Conservation (phyloP, 768 basidiomycete genomes). For the Cyclocybe aegerita region DNA sequence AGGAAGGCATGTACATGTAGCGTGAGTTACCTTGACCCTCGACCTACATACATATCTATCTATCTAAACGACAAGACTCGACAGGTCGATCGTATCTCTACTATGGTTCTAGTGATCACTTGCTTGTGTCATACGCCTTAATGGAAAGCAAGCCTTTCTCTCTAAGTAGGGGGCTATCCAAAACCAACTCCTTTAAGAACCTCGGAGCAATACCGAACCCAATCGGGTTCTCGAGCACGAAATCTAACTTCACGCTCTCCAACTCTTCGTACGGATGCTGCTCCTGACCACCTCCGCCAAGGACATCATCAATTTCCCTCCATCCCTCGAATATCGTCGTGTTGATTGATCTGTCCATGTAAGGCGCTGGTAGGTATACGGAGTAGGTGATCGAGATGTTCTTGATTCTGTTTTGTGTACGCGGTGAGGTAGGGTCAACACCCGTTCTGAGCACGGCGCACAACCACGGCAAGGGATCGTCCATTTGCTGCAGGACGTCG, state of each 20-base stretch:
- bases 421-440: slow-evolving; percentile 9
- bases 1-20: too few species aligned
- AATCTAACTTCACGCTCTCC: slow-evolving; percentile 23
- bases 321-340: slow-evolving; percentile 24
- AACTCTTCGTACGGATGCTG: slow-evolving; percentile 19
- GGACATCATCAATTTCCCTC: slow-evolving; percentile 23
- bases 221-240: slow-evolving; percentile 29
- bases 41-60: too few species aligned
- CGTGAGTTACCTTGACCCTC: too few species aligned
- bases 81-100: too few species aligned
- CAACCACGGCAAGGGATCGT: slow-evolving; percentile 29
- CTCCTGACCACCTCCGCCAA: slow-evolving; percentile 13
- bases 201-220: slow-evolving; percentile 28
- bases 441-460: slow-evolving; percentile 22
- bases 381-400: slow-evolving; percentile 22
- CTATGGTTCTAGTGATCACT: background rate
- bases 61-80: too few species aligned
- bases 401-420: slow-evolving; percentile 13
- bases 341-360: slow-evolving; percentile 27
- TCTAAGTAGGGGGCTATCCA: slow-evolving; percentile 25
- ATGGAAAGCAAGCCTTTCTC: slow-evolving; percentile 18
- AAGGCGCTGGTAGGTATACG: slow-evolving; percentile 27
- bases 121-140: slow-evolving; percentile 27
- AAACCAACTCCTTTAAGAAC: slow-evolving; percentile 26
- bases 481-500: slow-evolving; percentile 25